Evolutionary conservation across 179 eudicot species (phyloP).

Genomic region (Nepenthes alata): DNA sequence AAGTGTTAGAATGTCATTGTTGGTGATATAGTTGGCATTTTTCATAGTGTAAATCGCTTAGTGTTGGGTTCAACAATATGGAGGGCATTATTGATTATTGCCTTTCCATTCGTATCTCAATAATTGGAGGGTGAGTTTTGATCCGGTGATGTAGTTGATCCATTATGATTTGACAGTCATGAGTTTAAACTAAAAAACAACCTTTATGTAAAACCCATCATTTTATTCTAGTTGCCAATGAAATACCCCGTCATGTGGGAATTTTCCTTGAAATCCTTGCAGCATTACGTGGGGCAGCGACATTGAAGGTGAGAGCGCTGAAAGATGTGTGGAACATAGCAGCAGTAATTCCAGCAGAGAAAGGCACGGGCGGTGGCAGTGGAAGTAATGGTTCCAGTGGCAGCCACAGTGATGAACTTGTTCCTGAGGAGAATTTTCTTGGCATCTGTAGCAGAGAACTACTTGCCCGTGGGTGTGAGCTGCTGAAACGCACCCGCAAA

Average conservation of each 20-base stretch:
- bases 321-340: constrained; percentile 84
- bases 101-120: neutral
- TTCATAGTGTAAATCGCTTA: no score
- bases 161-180: no score
- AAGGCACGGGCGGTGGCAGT: constrained; percentile 24
- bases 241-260: neutral
- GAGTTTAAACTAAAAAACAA: no score
- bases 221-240: neutral
- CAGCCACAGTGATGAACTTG: constrained; percentile 78
- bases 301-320: constrained; percentile 78
- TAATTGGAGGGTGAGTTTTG: no score
- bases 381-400: constrained; percentile 45
- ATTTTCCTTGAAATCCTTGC: constrained; percentile 3
- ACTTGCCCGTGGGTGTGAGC: constrained; percentile 73
- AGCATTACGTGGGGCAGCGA: constrained; percentile 94
- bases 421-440: constrained; percentile 72
- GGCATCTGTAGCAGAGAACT: constrained; percentile 69
- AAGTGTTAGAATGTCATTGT: no score
- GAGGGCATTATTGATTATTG: no score
- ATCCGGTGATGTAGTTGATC: no score
- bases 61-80: neutral
- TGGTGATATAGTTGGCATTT: no score
- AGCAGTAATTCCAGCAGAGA: constrained; percentile 55
- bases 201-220: no score
- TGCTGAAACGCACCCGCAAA: constrained; percentile 76